These are phyloP conservation scores for Ogataea chonburiensis DNA, from an alignment of 805 yeast genomes.

Conservation along the genomic window DNA sequence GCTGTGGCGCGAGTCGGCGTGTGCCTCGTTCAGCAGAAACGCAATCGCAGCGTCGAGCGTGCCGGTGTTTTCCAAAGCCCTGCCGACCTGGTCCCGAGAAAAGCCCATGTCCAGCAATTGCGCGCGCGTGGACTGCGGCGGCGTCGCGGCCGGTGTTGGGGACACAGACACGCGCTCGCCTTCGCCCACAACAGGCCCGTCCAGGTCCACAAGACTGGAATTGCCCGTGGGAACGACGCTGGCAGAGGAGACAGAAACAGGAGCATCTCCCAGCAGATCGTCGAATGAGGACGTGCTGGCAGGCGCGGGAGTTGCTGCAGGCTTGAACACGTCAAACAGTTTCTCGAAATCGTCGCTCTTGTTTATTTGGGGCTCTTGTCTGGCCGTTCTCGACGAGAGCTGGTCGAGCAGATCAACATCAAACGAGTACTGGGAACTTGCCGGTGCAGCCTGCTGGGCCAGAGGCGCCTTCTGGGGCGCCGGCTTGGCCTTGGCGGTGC, in stretches of 20 bases:
- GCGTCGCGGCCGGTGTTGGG: not conserved
- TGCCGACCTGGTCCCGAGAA: constrained; percentile 53
- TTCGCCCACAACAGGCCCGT: not conserved
- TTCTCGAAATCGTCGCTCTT: constrained; percentile 21
- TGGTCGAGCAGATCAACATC: constrained; percentile 38
- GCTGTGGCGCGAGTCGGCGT: constrained; percentile 21
- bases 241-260: not conserved
- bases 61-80: constrained; percentile 53
- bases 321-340: constrained; percentile 24
- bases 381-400: constrained; percentile 12
- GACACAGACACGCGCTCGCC: not conserved
- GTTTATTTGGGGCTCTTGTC: constrained; percentile 3
- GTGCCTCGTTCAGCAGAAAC: constrained; percentile 61
- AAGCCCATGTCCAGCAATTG: constrained; percentile 82
- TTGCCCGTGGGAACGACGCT: not conserved
- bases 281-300: constrained; percentile 1
- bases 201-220: constrained; percentile 2
- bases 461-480: constrained; percentile 31
- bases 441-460: constrained; percentile 35
- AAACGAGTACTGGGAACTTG: constrained; percentile 32
- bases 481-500: constrained; percentile 31
- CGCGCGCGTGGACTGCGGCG: constrained; percentile 40
- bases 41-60: constrained; percentile 62
- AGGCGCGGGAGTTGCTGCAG: constrained; percentile 5
- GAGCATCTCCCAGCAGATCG: constrained; percentile 3